Percentiles rank a stretch among this genome's conserved stretches.
Conservation (phyloP, 192 early-diverging fungal species). For the Lobosporangium transversale region DNA sequence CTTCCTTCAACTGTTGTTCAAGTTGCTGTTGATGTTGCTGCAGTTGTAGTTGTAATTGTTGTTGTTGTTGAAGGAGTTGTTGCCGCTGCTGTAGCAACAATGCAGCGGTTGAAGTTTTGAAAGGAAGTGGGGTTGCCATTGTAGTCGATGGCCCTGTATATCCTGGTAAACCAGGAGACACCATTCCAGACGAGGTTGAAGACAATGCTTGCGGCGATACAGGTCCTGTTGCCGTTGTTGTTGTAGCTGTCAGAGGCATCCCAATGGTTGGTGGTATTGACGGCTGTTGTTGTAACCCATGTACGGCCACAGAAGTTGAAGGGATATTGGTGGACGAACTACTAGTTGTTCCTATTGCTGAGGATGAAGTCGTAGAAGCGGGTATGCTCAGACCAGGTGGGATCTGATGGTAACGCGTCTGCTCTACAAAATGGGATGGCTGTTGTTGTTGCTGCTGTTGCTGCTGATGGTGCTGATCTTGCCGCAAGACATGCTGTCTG, state of each 20-base stretch:
- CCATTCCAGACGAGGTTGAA: not conserved
- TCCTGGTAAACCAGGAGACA: not conserved
- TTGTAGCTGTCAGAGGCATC: too few relatives aligned
- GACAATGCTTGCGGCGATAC: not conserved
- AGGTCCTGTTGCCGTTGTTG: not conserved
- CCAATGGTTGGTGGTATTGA: not conserved
- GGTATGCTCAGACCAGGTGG: not conserved
- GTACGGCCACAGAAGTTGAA: too few relatives aligned
- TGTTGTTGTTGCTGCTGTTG: not conserved
- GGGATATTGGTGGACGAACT: too few relatives aligned
- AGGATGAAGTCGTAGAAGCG: not conserved
- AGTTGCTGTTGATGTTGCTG: conserved; percentile 6
- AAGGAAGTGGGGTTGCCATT: not conserved
- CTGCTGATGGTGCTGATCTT: not conserved
- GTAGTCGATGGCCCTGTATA: not conserved
- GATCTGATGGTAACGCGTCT: conserved; percentile 2
- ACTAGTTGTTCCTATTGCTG: too few relatives aligned
- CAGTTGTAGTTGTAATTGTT: conserved; percentile 15
- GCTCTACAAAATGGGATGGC: conserved; percentile 2
- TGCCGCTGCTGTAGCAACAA: conserved; percentile 13
- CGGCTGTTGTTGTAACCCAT: not conserved
- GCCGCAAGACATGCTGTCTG: not conserved
- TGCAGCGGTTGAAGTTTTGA: conserved; percentile 15
- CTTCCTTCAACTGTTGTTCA: not conserved
- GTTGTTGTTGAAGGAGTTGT: conserved; percentile 12